These are phyloP conservation scores for Lonicera japonica DNA, from an alignment of 129 eudicot species.

Conservation along the genomic window DNA sequence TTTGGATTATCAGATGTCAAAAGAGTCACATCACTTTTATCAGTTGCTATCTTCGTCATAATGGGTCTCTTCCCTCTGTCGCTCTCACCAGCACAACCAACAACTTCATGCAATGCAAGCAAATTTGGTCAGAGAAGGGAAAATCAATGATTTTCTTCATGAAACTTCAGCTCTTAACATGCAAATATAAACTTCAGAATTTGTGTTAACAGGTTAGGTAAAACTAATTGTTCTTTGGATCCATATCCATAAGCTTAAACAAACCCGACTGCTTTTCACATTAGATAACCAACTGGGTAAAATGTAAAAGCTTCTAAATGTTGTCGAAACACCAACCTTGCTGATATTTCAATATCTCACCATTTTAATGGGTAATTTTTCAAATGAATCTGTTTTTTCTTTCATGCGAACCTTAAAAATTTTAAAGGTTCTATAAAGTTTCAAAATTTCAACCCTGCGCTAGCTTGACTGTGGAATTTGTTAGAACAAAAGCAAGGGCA, in stretches of 20 bases:
- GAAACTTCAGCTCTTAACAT: background rate
- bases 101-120: conserved; percentile 36
- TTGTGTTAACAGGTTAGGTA: background rate
- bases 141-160: background rate
- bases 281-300: background rate
- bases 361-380: too few species aligned
- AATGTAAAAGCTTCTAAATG: background rate
- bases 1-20: conserved; percentile 93
- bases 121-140: conserved; percentile 14
- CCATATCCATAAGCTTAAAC: background rate
- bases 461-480: background rate
- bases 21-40: conserved; percentile 86
- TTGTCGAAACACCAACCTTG: too few species aligned
- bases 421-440: background rate
- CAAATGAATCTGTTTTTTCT: background rate
- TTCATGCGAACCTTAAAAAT: background rate
- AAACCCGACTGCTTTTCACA: background rate
- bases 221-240: background rate
- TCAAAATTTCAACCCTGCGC: background rate
- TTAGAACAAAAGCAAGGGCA: background rate
- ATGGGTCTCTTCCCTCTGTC: conserved; percentile 94
- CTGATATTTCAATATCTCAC: too few species aligned
- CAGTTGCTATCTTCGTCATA: conserved; percentile 90
- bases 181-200: background rate
- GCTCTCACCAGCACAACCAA: conserved; percentile 78